These are phyloP conservation scores for Xerocomus spinulosus DNA, from an alignment of 768 basidiomycete species.

Conservation along the genomic window DNA sequence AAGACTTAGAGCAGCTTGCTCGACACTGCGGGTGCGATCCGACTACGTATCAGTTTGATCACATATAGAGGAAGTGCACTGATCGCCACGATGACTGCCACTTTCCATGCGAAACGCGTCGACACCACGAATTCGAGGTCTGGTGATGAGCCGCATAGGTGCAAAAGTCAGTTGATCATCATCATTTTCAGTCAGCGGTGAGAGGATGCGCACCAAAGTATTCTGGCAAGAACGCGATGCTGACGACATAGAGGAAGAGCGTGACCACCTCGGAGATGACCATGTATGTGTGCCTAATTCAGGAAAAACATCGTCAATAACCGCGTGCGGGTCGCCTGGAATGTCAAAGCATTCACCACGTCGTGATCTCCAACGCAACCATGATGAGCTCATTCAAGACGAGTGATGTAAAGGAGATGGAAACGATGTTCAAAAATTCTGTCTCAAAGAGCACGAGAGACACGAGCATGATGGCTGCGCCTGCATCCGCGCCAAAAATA, in stretches of 20 bases:
- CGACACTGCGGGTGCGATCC: slow-evolving; percentile 88
- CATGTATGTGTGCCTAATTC: slow-evolving; percentile 97
- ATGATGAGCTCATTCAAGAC: slow-evolving; percentile 97
- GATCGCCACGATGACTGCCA: slow-evolving; percentile 90
- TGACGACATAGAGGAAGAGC: slow-evolving; percentile 80
- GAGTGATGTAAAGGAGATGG: slow-evolving; percentile 95
- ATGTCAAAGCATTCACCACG: slow-evolving; percentile 55
- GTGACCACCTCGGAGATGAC: slow-evolving; percentile 87
- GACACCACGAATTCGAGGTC: slow-evolving; percentile 93
- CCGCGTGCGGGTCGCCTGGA: slow-evolving; percentile 6
- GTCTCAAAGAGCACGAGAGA: slow-evolving; percentile 94
- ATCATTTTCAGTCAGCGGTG: not conserved
- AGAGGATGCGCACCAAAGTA: slow-evolving; percentile 78
- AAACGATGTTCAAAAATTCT: slow-evolving; percentile 96
- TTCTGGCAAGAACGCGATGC: slow-evolving; percentile 90
- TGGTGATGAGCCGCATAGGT: slow-evolving; percentile 27
- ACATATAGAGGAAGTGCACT: slow-evolving; percentile 90
- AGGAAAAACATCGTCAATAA: not conserved
- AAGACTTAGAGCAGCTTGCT: slow-evolving; percentile 74
- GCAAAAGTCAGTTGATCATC: not conserved
- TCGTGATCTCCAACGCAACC: slow-evolving; percentile 97
- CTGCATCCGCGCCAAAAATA: slow-evolving; percentile 35
- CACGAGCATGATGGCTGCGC: slow-evolving; percentile 98
- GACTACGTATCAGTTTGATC: slow-evolving; percentile 80
- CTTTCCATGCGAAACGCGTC: slow-evolving; percentile 86